Percentiles rank a stretch among this genome's conserved stretches.
Conservation (phyloP, 768 basidiomycete species). For the Clavulina sp. region DNA sequence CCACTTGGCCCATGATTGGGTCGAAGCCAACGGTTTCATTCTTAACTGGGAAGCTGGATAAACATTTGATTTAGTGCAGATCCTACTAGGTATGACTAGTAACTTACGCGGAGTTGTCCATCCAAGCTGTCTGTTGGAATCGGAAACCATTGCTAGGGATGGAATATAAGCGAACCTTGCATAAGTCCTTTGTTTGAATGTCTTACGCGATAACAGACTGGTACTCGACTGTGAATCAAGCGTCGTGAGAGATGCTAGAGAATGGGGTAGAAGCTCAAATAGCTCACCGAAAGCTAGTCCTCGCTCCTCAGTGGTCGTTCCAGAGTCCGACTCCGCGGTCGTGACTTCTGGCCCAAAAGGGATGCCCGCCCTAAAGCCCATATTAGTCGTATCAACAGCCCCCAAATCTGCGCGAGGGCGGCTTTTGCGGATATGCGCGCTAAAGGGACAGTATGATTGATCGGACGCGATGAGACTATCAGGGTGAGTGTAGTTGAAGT, state of each 20-base stretch:
- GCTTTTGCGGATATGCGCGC: slow-evolving; percentile 4
- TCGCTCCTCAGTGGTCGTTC: not conserved
- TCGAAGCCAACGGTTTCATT: not conserved
- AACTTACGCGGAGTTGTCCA: not conserved
- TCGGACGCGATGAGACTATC: not conserved
- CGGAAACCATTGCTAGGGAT: slow-evolving; percentile 1
- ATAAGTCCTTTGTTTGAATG: too few species aligned
- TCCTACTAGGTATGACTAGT: not conserved
- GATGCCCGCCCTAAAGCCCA: not conserved
- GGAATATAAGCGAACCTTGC: too few species aligned
- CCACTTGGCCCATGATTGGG: too few species aligned
- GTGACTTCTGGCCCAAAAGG: not conserved
- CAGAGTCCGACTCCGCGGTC: not conserved
- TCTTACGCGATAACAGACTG: too few species aligned
- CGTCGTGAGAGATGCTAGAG: too few species aligned
- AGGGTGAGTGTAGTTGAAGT: not conserved
- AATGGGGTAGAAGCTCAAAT: too few species aligned
- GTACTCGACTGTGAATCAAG: too few species aligned
- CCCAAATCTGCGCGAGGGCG: not conserved
- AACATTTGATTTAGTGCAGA: not conserved
- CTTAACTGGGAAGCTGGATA: not conserved
- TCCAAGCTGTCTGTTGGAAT: slow-evolving; percentile 2
- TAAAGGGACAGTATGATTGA: slow-evolving; percentile 1
- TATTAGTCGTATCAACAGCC: not conserved
- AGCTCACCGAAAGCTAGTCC: not conserved